Percentiles rank a stretch among this genome's conserved stretches.
Evolutionary conservation across 192 early-diverging fungal genomes (phyloP).

Genomic region (Podila epicladia): DNA sequence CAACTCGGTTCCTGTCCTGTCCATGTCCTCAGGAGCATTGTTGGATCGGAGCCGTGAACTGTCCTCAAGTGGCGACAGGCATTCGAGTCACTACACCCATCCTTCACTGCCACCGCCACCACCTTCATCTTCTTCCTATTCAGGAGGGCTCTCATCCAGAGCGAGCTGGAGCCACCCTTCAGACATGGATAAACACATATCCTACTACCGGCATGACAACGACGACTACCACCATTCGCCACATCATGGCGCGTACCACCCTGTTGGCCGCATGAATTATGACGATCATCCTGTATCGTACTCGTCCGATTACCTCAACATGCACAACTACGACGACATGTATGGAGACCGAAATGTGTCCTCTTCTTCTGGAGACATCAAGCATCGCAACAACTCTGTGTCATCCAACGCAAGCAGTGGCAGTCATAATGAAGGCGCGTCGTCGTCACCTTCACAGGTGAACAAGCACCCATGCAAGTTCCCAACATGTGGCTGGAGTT

Average conservation of each 20-base stretch:
- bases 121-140: neutral
- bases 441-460: neutral
- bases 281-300: neutral
- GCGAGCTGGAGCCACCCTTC: conserved; percentile 6
- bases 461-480: conserved; percentile 54
- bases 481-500: conserved; percentile 61
- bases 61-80: too few species aligned
- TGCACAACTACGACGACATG: conserved; percentile 1
- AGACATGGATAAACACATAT: conserved; percentile 10
- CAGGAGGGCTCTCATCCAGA: conserved; percentile 5
- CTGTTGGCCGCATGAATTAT: neutral
- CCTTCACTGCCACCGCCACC: neutral
- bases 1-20: too few species aligned
- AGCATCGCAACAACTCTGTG: conserved; percentile 31
- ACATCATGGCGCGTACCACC: conserved; percentile 17
- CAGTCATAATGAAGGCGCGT: neutral
- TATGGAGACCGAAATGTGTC: neutral
- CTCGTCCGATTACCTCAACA: neutral
- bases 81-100: too few species aligned
- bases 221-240: conserved; percentile 35
- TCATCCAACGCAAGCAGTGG: conserved; percentile 22
- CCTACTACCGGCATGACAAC: neutral
- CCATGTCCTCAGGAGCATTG: too few species aligned
- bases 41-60: too few species aligned
- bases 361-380: neutral